Evolutionary conservation across 371 early-diverging fungal species (phyloP).

Genomic region (Mortierella sp.): DNA sequence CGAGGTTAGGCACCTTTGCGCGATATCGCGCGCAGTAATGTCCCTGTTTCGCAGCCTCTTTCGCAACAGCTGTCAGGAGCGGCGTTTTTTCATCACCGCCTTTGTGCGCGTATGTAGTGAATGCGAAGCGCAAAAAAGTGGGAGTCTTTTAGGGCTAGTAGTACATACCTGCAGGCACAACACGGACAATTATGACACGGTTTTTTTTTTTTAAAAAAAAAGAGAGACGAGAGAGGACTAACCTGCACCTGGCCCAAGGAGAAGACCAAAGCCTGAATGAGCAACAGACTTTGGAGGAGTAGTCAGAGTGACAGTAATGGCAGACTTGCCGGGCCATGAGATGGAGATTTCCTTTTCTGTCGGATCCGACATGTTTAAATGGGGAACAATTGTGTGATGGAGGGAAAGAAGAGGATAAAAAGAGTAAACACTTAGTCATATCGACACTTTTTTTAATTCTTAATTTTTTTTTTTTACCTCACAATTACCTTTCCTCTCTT

Average conservation of each 20-base stretch:
- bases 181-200: no score
- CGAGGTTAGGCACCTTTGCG: conserved; percentile 41
- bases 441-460: not conserved
- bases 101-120: not conserved
- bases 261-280: conserved; percentile 42
- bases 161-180: no score
- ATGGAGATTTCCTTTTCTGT: conserved; percentile 38
- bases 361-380: conserved; percentile 28
- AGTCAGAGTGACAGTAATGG: conserved; percentile 42
- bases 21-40: conserved; percentile 49
- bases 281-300: conserved; percentile 30
- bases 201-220: not conserved
- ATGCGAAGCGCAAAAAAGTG: not conserved
- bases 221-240: not conserved
- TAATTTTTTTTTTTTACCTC: not conserved
- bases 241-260: conserved; percentile 56
- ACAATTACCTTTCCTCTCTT: not conserved
- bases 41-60: conserved; percentile 34
- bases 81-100: conserved; percentile 46
- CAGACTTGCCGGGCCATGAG: conserved; percentile 37
- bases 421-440: not conserved
- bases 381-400: not conserved
- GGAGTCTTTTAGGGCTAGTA: not conserved
- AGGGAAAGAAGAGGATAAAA: conserved; percentile 1
- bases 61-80: conserved; percentile 34